Evolutionary conservation across 371 early-diverging fungal species (phyloP).

Genomic region (Lichtheimia hyalospora): DNA sequence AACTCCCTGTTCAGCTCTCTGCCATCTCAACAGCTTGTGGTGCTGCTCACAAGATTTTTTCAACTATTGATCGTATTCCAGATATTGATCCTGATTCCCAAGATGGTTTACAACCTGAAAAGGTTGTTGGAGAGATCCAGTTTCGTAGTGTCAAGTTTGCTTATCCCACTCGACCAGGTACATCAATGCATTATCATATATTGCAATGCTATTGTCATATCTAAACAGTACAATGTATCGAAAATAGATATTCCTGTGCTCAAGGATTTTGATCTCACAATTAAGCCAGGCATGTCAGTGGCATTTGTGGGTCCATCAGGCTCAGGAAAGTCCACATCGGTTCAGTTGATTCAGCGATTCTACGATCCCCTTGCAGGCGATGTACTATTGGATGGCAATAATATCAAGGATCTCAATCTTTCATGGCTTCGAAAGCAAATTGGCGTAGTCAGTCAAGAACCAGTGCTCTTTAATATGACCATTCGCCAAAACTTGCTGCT

Average conservation of each 20-base stretch:
- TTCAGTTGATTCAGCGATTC: constrained; percentile 72
- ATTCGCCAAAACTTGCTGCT: constrained; percentile 30
- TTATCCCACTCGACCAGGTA: constrained; percentile 70
- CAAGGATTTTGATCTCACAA: constrained; percentile 58
- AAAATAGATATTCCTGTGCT: constrained; percentile 58
- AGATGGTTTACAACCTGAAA: constrained; percentile 53
- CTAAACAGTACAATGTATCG: not conserved
- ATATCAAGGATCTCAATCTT: constrained; percentile 45
- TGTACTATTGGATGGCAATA: constrained; percentile 40
- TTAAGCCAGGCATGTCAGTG: constrained; percentile 65
- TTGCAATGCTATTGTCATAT: constrained; percentile 34
- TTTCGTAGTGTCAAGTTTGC: constrained; percentile 69
- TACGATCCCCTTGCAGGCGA: constrained; percentile 54
- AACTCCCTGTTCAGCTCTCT: constrained; percentile 51
- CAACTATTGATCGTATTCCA: constrained; percentile 70
- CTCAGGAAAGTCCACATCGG: constrained; percentile 61
- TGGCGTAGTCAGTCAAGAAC: constrained; percentile 62
- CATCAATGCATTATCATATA: not conserved
- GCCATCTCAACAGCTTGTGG: constrained; percentile 58
- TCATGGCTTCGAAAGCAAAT: constrained; percentile 44
- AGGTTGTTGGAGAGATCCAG: constrained; percentile 56
- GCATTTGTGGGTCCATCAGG: constrained; percentile 63
- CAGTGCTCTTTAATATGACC: constrained; percentile 62
- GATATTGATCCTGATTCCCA: constrained; percentile 48
- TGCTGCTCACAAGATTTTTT: constrained; percentile 64